Conservation (phyloP, 768 basidiomycete species). For the Leucosporidium yakuticum region DNA sequence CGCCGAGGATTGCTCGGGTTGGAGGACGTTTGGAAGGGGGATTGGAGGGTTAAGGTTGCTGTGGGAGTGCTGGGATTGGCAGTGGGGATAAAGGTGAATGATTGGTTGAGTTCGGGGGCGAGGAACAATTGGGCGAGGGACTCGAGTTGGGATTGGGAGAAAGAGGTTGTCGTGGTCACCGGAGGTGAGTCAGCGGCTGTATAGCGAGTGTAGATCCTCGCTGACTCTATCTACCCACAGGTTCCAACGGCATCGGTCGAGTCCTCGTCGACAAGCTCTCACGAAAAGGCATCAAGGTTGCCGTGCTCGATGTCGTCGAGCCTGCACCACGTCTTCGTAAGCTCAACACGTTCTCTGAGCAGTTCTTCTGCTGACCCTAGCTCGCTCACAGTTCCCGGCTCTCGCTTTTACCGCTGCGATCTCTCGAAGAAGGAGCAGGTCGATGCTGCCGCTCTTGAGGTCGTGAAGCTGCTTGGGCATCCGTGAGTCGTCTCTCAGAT, state of each 20-base stretch:
- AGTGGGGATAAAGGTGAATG: no score
- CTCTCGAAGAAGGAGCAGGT: conserved; percentile 85
- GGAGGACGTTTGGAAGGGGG: no score
- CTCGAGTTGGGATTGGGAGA: conserved; percentile 60
- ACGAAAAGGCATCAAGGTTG: conserved; percentile 69
- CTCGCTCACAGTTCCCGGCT: conserved; percentile 54
- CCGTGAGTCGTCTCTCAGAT: conserved; percentile 21
- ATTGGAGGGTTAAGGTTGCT: no score
- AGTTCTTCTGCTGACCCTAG: neutral
- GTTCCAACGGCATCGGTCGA: conserved; percentile 82
- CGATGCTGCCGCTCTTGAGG: conserved; percentile 61
- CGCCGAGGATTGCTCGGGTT: no score
- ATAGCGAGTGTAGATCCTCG: neutral
- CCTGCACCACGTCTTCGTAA: conserved; percentile 67
- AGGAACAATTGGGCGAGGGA: no score
- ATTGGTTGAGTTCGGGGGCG: no score
- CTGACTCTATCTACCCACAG: conserved; percentile 45
- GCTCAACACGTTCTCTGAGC: conserved; percentile 33
- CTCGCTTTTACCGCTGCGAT: conserved; percentile 83
- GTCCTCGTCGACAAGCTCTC: conserved; percentile 81
- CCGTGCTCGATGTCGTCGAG: conserved; percentile 77
- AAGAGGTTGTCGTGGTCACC: conserved; percentile 84
- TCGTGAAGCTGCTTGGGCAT: conserved; percentile 65
- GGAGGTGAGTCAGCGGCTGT: conserved; percentile 57
- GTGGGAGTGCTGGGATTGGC: no score